These are phyloP conservation scores for Royoungia palumana DNA, from an alignment of 768 basidiomycete species.

Conservation along the genomic window DNA sequence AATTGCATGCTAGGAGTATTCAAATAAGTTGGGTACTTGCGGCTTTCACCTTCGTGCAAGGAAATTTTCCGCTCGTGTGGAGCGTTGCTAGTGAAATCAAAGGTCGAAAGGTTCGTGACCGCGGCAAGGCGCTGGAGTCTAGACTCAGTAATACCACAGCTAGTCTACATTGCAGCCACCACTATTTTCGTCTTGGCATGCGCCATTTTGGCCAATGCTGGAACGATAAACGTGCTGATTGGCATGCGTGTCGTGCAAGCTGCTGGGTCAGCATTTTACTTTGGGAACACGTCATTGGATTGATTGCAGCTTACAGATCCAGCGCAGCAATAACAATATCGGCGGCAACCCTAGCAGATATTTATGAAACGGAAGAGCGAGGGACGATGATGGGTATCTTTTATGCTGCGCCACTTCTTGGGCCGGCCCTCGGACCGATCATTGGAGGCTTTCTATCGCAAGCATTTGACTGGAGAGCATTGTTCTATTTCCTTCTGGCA, in stretches of 20 bases:
- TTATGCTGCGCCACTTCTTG: conserved; percentile 76
- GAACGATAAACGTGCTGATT: conserved; percentile 53
- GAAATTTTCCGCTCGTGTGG: conserved; percentile 65
- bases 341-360: conserved; percentile 74
- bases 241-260: conserved; percentile 70
- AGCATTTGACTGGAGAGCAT: conserved; percentile 71
- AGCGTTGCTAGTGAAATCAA: conserved; percentile 68
- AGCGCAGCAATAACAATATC: conserved; percentile 70
- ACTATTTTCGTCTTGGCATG: conserved; percentile 53
- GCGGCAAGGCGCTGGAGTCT: not conserved
- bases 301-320: conserved; percentile 38
- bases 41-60: conserved; percentile 72
- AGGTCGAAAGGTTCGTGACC: conserved; percentile 58
- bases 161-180: conserved; percentile 53
- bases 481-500: conserved; percentile 79
- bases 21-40: conserved; percentile 69
- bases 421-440: conserved; percentile 68
- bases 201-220: conserved; percentile 53
- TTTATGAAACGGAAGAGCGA: conserved; percentile 70
- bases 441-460: conserved; percentile 67
- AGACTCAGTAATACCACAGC: conserved; percentile 28
- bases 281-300: not conserved
- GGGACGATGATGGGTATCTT: conserved; percentile 81
- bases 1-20: conserved; percentile 55
- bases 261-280: conserved; percentile 45